Percentiles rank a stretch among this genome's conserved stretches.
Evolutionary conservation across 345 rosid genomes (phyloP).

Genomic region (Gossypium thurberi): DNA sequence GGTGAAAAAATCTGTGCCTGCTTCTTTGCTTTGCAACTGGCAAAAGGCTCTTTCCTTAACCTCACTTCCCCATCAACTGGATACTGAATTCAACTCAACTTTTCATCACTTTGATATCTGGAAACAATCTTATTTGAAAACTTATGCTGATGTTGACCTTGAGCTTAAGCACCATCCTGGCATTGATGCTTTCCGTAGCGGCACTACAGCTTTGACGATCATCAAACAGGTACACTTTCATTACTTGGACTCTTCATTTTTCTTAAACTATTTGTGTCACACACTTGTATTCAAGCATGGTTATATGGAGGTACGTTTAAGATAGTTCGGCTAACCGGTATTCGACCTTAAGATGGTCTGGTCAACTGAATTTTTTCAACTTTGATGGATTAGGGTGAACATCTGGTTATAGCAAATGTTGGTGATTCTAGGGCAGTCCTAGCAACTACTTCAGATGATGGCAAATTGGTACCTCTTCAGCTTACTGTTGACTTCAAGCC

Average conservation of each 20-base stretch:
- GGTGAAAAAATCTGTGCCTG: constrained; percentile 46
- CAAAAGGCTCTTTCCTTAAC: constrained; percentile 48
- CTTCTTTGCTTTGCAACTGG: constrained; percentile 71
- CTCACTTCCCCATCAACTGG: constrained; percentile 26
- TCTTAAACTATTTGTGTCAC: no score
- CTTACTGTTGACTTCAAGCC: constrained; percentile 81
- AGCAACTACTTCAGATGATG: constrained; percentile 49
- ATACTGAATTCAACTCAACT: constrained; percentile 19
- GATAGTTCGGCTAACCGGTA: no score
- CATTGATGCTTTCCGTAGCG: constrained; percentile 66
- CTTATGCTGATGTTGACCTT: constrained; percentile 58
- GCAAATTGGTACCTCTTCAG: constrained; percentile 60
- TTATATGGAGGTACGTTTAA: no score
- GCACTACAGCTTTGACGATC: constrained; percentile 69
- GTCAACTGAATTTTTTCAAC: neutral
- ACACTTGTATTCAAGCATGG: no score
- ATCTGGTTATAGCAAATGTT: constrained; percentile 60
- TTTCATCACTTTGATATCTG: constrained; percentile 43
- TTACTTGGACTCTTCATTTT: neutral
- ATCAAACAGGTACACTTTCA: constrained; percentile 52
- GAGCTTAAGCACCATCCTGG: constrained; percentile 59
- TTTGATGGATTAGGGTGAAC: constrained; percentile 38
- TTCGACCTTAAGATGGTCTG: neutral
- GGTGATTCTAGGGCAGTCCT: constrained; percentile 86
- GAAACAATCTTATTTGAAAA: constrained; percentile 66